Evolutionary conservation across 2,329 filamentous ascomycete species (phyloP), one percentile per base, ranked within the genome.

Genomic region (Alternaria sp.): DNA sequence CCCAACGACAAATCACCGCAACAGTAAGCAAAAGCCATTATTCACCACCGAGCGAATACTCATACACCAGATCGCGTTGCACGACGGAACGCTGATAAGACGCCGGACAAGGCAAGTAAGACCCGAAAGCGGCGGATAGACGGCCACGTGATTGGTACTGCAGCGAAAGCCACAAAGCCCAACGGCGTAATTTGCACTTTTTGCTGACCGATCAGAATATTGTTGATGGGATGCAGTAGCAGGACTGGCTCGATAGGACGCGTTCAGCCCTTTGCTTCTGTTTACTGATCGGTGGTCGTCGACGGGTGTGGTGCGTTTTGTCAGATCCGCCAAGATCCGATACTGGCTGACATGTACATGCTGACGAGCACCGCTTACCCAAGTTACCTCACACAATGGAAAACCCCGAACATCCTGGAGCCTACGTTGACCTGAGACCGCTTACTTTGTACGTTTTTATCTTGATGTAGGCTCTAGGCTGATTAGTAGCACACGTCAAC

Each of bases 241-340:
- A 1, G 6, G 8, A 21, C 28, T 21, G 17, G 28, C 3, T 19
- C 2, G 12, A 23, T 30, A 13, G 8, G 1, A 51, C 2, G 2
- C 6, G 4, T n/a, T 17, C 28, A 23, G 17, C 49, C n/a, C 6
- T 19, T 32, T 19, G 17, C 28, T 51, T 36, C 11, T 12, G 17
- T 36, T 23, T 21, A 23, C 17, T 51, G 17, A 51, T 51, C 28
- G 13, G 28, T 51, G 13, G 19, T 23, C 13, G 28, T 21, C 5
- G 15, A 51, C 6, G 46, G 19, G 15, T 4, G 19, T 32, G 19
- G n/a, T 32, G 47, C 26, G 17, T 32, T 21, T 21, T 28, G 26
- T 51, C 26, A 32, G 47, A 51, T 51, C 47, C 47, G 47, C 47
- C 47, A 51, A 51, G 47, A 51, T 51, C 47, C 26, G 47, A 32